Conservation (phyloP, 2,329 filamentous ascomycete genomes). For the Parastagonospora avenae region DNA sequence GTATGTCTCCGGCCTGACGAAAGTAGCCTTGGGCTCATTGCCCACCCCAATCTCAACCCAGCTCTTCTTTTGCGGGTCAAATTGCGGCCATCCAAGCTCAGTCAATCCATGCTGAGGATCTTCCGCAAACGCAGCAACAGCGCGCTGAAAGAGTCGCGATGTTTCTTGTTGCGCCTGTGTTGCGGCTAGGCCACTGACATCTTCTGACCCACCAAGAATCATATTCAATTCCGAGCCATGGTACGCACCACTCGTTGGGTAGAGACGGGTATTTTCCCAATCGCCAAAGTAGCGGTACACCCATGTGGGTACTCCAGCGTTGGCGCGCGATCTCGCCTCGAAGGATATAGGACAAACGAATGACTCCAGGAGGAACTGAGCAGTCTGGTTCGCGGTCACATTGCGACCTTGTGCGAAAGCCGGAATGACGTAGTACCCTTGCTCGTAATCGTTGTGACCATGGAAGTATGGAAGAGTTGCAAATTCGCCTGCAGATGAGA, state of each 20-base stretch:
- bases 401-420: conserved; percentile 23
- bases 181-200: conserved; percentile 16
- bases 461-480: conserved; percentile 22
- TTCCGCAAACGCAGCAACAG: conserved; percentile 23
- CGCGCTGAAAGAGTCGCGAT: conserved; percentile 18
- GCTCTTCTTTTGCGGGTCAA: conserved; percentile 10
- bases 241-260: conserved; percentile 27
- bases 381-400: conserved; percentile 15
- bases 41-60: conserved; percentile 16
- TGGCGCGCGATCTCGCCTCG: conserved; percentile 11
- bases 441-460: conserved; percentile 25
- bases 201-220: conserved; percentile 26
- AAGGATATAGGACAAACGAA: conserved; percentile 21
- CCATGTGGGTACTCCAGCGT: conserved; percentile 18
- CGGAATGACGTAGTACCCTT: conserved; percentile 25
- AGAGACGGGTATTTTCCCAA: conserved; percentile 24
- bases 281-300: conserved; percentile 27
- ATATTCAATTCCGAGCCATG: conserved; percentile 30
- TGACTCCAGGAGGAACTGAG: conserved; percentile 17
- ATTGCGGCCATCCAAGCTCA: conserved; percentile 20
- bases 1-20: conserved; percentile 15
- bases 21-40: conserved; percentile 7
- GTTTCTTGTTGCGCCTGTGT: conserved; percentile 15
- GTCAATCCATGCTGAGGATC: conserved; percentile 18
- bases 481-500: conserved; percentile 12